Conservation (phyloP, 2,329 filamentous ascomycete species). For the Penicillium palitans region DNA sequence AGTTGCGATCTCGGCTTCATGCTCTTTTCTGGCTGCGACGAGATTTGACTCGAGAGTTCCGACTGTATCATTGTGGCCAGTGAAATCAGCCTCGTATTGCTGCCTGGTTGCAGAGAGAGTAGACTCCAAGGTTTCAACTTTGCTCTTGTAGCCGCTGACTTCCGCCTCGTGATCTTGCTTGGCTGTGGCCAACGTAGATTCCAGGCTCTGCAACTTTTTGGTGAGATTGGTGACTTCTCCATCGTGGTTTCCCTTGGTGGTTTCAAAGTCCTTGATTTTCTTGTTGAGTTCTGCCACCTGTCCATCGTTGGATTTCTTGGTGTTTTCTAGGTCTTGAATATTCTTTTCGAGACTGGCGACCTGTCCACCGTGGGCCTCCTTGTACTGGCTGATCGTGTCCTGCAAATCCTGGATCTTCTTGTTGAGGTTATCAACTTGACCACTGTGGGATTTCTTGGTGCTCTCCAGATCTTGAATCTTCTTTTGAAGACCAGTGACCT, state of each 20-base stretch:
- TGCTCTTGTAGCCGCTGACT: slow-evolving; percentile 59
- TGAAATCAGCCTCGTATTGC: slow-evolving; percentile 60
- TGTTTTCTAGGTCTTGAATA: slow-evolving; percentile 59
- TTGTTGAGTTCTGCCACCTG: slow-evolving; percentile 60
- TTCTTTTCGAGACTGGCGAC: slow-evolving; percentile 21
- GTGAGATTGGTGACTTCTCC: slow-evolving; percentile 62
- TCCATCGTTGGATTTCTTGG: slow-evolving; percentile 52
- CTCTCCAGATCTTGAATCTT: slow-evolving; percentile 61
- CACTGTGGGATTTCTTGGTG: slow-evolving; percentile 50
- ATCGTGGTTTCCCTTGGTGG: slow-evolving; percentile 58
- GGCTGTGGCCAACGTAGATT: slow-evolving; percentile 33
- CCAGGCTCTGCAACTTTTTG: slow-evolving; percentile 61
- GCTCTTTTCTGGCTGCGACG: slow-evolving; percentile 47
- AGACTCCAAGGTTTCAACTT: slow-evolving; percentile 58
- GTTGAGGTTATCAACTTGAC: slow-evolving; percentile 59
- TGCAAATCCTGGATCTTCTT: slow-evolving; percentile 46
- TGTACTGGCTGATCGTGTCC: slow-evolving; percentile 58
- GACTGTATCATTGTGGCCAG: slow-evolving; percentile 59
- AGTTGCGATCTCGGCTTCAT: slow-evolving; percentile 61
- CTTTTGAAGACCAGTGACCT: slow-evolving; percentile 60
- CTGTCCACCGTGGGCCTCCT: slow-evolving; percentile 58
- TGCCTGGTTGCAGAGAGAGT: slow-evolving; percentile 55
- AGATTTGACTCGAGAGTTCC: slow-evolving; percentile 55
- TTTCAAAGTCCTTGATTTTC: slow-evolving; percentile 61
- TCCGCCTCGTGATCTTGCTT: slow-evolving; percentile 55